Percentiles rank a stretch among this genome's conserved stretches.
Conservation (phyloP, 768 basidiomycete species). For the Hericium erinaceus region DNA sequence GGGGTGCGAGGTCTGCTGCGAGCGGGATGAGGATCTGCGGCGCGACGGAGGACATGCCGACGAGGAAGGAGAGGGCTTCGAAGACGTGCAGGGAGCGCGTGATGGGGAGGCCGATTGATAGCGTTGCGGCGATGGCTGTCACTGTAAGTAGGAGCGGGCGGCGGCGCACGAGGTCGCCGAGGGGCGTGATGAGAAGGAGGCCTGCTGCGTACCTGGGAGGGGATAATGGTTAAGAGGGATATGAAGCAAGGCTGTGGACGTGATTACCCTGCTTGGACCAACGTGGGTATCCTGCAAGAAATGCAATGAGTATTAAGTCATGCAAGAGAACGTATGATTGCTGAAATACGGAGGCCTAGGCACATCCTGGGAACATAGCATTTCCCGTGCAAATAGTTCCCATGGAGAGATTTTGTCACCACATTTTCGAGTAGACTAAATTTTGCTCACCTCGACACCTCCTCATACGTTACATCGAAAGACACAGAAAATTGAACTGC, state of each 20-base stretch:
- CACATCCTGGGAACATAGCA: background rate
- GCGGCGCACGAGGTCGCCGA: slow-evolving; percentile 79
- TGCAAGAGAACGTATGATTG: slow-evolving; percentile 8
- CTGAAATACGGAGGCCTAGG: background rate
- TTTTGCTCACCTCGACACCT: slow-evolving; percentile 3
- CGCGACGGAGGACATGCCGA: slow-evolving; percentile 60
- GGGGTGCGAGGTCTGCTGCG: slow-evolving; percentile 76
- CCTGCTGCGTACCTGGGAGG: slow-evolving; percentile 20
- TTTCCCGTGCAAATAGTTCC: no score
- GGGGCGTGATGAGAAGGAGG: slow-evolving; percentile 65
- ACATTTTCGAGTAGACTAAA: background rate
- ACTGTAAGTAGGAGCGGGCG: slow-evolving; percentile 59
- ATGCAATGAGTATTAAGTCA: slow-evolving; percentile 3
- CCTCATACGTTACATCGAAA: slow-evolving; percentile 21
- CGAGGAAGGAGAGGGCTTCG: slow-evolving; percentile 57
- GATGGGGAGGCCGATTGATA: slow-evolving; percentile 66
- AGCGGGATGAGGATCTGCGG: slow-evolving; percentile 68
- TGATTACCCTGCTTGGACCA: slow-evolving; percentile 56
- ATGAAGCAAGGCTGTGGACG: background rate
- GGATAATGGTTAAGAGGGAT: background rate
- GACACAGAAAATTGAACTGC: slow-evolving; percentile 29
- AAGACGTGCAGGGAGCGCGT: slow-evolving; percentile 51
- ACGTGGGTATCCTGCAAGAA: slow-evolving; percentile 44
- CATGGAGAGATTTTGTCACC: no score
- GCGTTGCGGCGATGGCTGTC: slow-evolving; percentile 30